Base-by-base conservation (phyloP, 257 asterid genomes). In the Mitragyna speciosa region DNA sequence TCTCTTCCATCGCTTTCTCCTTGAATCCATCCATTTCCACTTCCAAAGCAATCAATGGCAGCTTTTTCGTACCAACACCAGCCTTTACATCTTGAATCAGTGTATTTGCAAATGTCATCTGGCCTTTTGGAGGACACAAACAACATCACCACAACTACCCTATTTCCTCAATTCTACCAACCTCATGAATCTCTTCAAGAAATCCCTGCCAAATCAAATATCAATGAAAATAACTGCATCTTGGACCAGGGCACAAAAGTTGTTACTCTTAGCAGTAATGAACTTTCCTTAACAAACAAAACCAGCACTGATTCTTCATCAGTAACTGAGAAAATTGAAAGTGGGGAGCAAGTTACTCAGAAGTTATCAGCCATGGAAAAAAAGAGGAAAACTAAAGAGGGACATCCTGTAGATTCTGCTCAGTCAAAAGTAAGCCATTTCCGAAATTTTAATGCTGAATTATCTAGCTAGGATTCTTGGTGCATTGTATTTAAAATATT, bases 261-360 rank as follows among this genome's bases (percentile, higher is more conserved):
- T 54, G 2, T 75, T 36, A 49, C 9, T 33, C 30, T n/a, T 47
- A 72, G 52, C 80, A 70, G 80, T 80, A 80, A 79, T 52, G 0
- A 74, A n/a, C 56, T 76, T 65, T 64, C 73, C 58, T 52, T 52
- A 49, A 72, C 84, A 41, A 85, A 85, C 85, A 88, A 86, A 41
- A 83, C 59, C 20, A 51, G 81, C 85, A 82, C 87, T 76, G 88
- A 86, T 79, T 89, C 94, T 65, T 88, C 92, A 5, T 88, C 94
- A 30, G 87, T 73, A 8, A 82, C 89, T 64, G 87, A 82, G 70
- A 86, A 81, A 76, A 79, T 56, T 66, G 85, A 86, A 36, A 76
- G 33, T 79, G 84, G 82, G 11, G 77, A 78, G 51, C 84, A 77
- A 67, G 73, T 81, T 58, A 73, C 80, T 75, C 84, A 80, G 77